Evolutionary conservation across 169 alveolate genomes (phyloP).

Genomic region (Sarcocystis neurona): DNA sequence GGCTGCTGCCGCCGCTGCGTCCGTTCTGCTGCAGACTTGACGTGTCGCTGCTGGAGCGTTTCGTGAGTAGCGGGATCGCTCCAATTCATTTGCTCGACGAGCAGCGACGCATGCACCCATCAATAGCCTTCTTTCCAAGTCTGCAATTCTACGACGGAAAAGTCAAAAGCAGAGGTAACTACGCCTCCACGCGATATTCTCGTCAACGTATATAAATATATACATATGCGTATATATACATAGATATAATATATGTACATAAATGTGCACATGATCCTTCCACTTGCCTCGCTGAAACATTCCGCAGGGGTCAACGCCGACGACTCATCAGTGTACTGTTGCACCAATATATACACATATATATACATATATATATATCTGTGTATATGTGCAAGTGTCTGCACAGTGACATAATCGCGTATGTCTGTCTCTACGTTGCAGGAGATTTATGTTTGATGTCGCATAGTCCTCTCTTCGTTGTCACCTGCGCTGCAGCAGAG

Average conservation of each 20-base stretch:
- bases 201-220: not conserved
- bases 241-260: not conserved
- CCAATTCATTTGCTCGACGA: slow-evolving; percentile 83
- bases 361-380: not conserved
- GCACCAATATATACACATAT: not conserved
- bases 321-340: no score
- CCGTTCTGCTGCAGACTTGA: slow-evolving; percentile 71
- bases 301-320: no score
- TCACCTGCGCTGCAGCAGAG: no score
- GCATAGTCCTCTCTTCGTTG: no score
- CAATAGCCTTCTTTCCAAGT: slow-evolving; percentile 92
- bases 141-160: slow-evolving; percentile 85
- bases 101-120: slow-evolving; percentile 97
- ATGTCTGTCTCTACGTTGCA: not conserved
- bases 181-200: not conserved
- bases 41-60: slow-evolving; percentile 87
- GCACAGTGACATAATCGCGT: not conserved
- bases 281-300: no score
- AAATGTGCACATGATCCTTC: no score
- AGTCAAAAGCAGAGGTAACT: slow-evolving; percentile 68
- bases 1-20: not conserved
- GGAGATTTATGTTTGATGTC: not conserved
- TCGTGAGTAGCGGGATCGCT: slow-evolving; percentile 76
- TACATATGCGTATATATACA: not conserved
- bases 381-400: not conserved